A percentile compares a stretch with the other conserved stretches of the same genome.
These are phyloP conservation scores for Fusarium albidum DNA, from an alignment of 2,329 filamentous ascomycete species.

Conservation along the genomic window DNA sequence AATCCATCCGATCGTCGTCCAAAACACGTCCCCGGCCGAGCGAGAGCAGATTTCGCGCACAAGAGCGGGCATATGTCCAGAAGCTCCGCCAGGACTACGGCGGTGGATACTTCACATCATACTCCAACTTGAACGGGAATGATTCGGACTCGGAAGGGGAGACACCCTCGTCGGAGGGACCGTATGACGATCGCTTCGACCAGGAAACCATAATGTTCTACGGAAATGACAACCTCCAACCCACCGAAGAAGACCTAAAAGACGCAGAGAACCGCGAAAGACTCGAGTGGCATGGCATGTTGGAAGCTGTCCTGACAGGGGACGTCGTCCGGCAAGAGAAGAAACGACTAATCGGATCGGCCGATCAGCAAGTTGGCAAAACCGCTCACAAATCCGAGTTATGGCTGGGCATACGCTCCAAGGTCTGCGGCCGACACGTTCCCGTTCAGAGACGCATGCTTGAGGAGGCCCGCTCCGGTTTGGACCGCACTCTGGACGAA, in stretches of 20 bases:
- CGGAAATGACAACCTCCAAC: constrained; percentile 87
- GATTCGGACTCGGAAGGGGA: constrained; percentile 92
- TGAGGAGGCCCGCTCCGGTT: constrained; percentile 79
- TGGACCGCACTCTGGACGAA: constrained; percentile 81
- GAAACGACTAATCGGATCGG: constrained; percentile 86
- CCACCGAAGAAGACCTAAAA: constrained; percentile 87
- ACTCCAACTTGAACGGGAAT: constrained; percentile 66
- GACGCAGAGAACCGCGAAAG: constrained; percentile 89
- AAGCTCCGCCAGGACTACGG: constrained; percentile 79
- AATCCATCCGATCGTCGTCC: constrained; percentile 59
- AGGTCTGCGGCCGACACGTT: constrained; percentile 82
- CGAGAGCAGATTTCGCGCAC: constrained; percentile 57
- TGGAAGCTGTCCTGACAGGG: constrained; percentile 92
- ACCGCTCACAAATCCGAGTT: constrained; percentile 79
- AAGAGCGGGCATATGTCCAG: constrained; percentile 95
- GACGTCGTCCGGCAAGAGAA: constrained; percentile 99
- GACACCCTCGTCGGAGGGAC: constrained; percentile 83
- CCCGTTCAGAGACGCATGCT: constrained; percentile 87
- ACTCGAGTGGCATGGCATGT: constrained; percentile 97
- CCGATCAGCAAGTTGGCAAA: constrained; percentile 64
- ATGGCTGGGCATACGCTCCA: constrained; percentile 88
- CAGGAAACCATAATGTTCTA: constrained; percentile 94
- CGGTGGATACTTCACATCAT: constrained; percentile 75
- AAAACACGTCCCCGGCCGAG: constrained; percentile 59
- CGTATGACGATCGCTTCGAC: constrained; percentile 87